These are phyloP conservation scores for Colletotrichum eremochloae DNA, from an alignment of 2,329 filamentous ascomycete genomes.

Conservation along the genomic window DNA sequence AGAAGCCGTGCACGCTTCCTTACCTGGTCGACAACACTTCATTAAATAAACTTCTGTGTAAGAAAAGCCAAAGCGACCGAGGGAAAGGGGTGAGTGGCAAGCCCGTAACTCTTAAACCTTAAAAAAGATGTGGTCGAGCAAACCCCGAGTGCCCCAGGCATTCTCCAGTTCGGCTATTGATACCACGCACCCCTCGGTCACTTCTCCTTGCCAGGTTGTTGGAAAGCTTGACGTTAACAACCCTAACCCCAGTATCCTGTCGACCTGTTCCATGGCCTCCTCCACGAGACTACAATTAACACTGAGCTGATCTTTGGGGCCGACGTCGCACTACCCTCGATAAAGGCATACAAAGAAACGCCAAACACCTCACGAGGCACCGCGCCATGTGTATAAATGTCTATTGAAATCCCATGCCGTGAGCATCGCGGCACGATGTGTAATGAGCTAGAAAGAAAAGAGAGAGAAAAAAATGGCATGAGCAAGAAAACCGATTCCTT, in stretches of 20 bases:
- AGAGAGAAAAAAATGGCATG: not conserved
- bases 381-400: not conserved
- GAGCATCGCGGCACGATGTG: not conserved
- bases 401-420: conserved; percentile 1
- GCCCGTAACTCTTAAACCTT: not conserved
- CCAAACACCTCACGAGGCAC: not conserved
- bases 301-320: not conserved
- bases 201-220: not conserved
- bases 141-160: not conserved
- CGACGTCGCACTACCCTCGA: not conserved
- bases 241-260: not conserved
- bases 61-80: not conserved
- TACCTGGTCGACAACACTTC: not conserved
- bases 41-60: too few species aligned
- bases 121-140: not conserved
- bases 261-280: not conserved
- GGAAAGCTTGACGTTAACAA: not conserved
- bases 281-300: not conserved
- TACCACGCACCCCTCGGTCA: not conserved
- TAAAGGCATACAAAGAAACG: not conserved
- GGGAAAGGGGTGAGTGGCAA: not conserved
- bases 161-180: not conserved
- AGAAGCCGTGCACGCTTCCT: not conserved
- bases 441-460: not conserved
- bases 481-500: conserved; percentile 2